phyloP scores from a whole-genome alignment of 192 early-diverging fungal species.

The Lobosporangium transversale region DNA sequence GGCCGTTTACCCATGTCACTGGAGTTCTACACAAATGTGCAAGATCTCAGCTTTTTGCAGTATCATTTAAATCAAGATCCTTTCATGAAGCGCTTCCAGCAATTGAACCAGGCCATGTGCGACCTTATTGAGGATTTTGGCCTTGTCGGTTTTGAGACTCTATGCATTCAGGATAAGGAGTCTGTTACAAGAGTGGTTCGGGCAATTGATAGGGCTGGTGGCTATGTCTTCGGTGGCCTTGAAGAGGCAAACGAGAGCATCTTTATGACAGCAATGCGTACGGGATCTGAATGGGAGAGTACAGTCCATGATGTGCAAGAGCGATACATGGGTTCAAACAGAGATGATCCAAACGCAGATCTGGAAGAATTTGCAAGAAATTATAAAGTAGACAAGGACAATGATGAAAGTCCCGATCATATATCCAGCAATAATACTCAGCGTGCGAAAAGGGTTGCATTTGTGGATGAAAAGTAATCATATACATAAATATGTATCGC shows the following conservation, averaged over 20 bases:
- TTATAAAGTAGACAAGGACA: constrained; percentile 22
- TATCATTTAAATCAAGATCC: constrained; percentile 78
- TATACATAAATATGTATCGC: background rate
- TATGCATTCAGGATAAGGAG: constrained; percentile 86
- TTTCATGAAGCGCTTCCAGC: constrained; percentile 70
- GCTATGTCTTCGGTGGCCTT: constrained; percentile 88
- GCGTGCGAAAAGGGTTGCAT: constrained; percentile 22
- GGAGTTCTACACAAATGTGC: constrained; percentile 96
- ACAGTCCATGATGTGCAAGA: constrained; percentile 45
- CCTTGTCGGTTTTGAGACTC: constrained; percentile 91
- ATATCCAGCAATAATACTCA: background rate
- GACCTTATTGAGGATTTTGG: constrained; percentile 92
- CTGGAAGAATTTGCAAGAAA: constrained; percentile 41
- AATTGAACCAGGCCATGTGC: constrained; percentile 86
- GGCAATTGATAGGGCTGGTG: constrained; percentile 91
- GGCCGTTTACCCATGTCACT: constrained; percentile 84
- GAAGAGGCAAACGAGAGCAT: constrained; percentile 81
- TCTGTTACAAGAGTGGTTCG: constrained; percentile 80
- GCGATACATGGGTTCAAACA: constrained; percentile 10
- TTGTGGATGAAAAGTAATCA: constrained; percentile 12
- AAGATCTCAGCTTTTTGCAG: constrained; percentile 87
- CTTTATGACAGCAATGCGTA: constrained; percentile 67
- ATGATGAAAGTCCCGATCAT: background rate
- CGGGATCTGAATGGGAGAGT: constrained; percentile 48
- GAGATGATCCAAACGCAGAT: constrained; percentile 27